Base-by-base conservation (phyloP, 1,284 basidiomycete species). In the Tilletia caries region DNA sequence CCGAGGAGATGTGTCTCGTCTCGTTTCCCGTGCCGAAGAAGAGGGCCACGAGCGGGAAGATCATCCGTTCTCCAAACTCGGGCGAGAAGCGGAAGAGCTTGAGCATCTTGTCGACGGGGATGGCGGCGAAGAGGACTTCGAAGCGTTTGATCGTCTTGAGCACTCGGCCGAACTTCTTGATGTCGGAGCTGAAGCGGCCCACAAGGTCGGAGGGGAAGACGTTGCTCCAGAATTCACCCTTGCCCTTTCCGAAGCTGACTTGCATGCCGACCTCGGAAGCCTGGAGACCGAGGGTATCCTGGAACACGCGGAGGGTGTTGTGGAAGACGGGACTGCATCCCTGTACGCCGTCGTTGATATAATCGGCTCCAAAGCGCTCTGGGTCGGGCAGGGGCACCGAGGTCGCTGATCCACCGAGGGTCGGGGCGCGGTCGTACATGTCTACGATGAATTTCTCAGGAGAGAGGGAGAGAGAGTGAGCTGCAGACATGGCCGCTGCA, bases 1-100 rank as follows among this genome's bases (percentile, higher is more conserved):
- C 86, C n/a, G 85, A 86, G 0, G 87, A 87, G 62, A 89, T 86
- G 75, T 87, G 87, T 20, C 87, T 87, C 2, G 87, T 89, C 74
- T 88, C 87, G 73, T 89, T 89, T 1, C 88, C 87, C n/a, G 88
- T 88, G 23, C 87, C 88, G 86, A 88, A 82, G 81, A 88, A 89
- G 44, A 89, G 83, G 0, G 88, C 87, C 10, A 88, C 86, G 13
- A 88, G 84, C 2, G 88, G 87, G 71, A 87, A 88, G 5, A 89
- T 86, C 83, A 88, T 87, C 44, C 86, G 83, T 71, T 89, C 87
- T 2, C 87, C 87, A 74, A 89, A 89, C 69, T 86, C 87, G 64
- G 76, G 73, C 1, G 74, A 73, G 67, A 76, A 80, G 13, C 76
- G 73, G 66, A 80, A 79, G 68, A 80, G 67, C 64, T 71, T 72